Conservation (phyloP, 2,329 filamentous ascomycete genomes). For the Chaetomiaceae sp. region DNA sequence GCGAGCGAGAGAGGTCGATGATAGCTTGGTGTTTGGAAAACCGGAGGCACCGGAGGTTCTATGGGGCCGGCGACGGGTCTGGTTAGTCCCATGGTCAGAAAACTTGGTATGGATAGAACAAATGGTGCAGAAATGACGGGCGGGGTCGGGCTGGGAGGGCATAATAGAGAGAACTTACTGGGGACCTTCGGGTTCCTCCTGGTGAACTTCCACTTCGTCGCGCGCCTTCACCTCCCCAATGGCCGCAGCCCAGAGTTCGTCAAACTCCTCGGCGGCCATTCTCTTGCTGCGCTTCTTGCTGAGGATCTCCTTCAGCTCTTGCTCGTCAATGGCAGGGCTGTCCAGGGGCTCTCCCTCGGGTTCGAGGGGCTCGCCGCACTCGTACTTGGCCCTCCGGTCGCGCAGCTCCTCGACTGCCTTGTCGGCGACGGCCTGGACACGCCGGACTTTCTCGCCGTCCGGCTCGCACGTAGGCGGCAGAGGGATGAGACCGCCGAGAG, state of each 20-base stretch:
- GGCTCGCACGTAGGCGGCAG: slow-evolving; percentile 89
- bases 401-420: slow-evolving; percentile 82
- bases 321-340: slow-evolving; percentile 59
- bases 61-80: slow-evolving; percentile 68
- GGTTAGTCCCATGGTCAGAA: slow-evolving; percentile 66
- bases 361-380: slow-evolving; percentile 72
- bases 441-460: slow-evolving; percentile 85
- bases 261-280: slow-evolving; percentile 84
- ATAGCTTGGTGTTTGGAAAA: slow-evolving; percentile 62
- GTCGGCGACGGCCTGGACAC: slow-evolving; percentile 82
- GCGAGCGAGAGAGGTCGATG: slow-evolving; percentile 84
- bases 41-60: slow-evolving; percentile 64
- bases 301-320: slow-evolving; percentile 73
- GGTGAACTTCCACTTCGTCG: slow-evolving; percentile 55
- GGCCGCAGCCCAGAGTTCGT: slow-evolving; percentile 76
- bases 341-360: slow-evolving; percentile 56
- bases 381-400: slow-evolving; percentile 79
- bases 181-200: slow-evolving; percentile 29
- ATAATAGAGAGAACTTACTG: slow-evolving; percentile 46
- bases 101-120: slow-evolving; percentile 16
- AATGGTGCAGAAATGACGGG: not conserved
- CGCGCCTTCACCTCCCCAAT: slow-evolving; percentile 65
- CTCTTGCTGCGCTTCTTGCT: slow-evolving; percentile 72
- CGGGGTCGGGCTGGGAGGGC: not conserved
- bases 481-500: slow-evolving; percentile 74